Evolutionary conservation across 495 filamentous ascomycete genomes (phyloP), one percentile per base, ranked within the genome.

Genomic region (Penicillium ucsense): DNA sequence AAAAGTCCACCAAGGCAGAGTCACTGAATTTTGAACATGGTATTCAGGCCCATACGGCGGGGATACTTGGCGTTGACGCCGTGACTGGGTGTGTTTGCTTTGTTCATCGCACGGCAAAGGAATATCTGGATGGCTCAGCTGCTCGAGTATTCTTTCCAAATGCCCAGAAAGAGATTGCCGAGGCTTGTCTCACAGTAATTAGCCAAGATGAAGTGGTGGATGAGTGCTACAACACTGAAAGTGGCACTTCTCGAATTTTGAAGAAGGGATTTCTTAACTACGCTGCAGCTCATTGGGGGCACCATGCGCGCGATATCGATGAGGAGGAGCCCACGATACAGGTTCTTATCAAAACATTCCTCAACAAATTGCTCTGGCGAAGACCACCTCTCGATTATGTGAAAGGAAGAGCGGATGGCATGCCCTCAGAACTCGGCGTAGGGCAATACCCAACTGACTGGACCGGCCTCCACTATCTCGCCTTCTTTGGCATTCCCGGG

Each of bases 291-390:
- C 62, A 60, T 30, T 68, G 65, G 65, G 65, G 65, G 3, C 38
- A 50, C 4, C 65, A 68, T 48, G 55, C 65, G 0, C 48, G 57
- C 0, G 57, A 63, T 6, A 53, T 63, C 0, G 32, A 38, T 0
- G 61, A 65, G 11, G 63, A 66, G 6, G 65, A 68, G 43, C 54
- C 55, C 31, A 60, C 63, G 0, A 62, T 45, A 1, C 61, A 66
- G 12, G 65, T 68, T 0, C 38, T 68, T 0, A 62, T 64, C 33
- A 45, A 41, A 11, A 46, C 65, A 0, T 68, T 68, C 33, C 51
- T 68, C 20, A 68, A 68, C 32, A 68, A 68, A 35, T 50, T 68
- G 11, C 40, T 36, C 1, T 68, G 65, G 65, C 55, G 63, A 45
- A 38, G 61, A 1, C 65, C 65, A 2, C 58, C 63, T 4, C 12